Conservation (phyloP, 306 rosid genomes). For the Begonia fuchsioides region DNA sequence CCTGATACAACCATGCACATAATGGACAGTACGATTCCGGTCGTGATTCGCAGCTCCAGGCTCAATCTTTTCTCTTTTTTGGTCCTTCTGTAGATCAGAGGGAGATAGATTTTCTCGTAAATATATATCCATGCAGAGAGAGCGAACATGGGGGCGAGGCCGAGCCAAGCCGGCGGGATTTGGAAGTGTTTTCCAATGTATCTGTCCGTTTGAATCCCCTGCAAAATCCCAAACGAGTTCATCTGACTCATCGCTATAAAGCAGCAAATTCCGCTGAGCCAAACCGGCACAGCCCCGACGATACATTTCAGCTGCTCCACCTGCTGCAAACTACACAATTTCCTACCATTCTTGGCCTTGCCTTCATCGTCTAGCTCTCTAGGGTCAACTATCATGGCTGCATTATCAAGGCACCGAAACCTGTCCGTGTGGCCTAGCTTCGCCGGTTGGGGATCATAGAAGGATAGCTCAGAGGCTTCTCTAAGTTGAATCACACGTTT, state of each 20-base stretch:
- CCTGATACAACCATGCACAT: slow-evolving; percentile 54
- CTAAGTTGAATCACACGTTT: slow-evolving; percentile 4
- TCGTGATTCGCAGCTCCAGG: slow-evolving; percentile 30
- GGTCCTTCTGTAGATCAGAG: slow-evolving; percentile 8
- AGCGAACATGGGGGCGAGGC: slow-evolving; percentile 35
- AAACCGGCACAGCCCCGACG: slow-evolving; percentile 43
- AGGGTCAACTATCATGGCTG: slow-evolving; percentile 22
- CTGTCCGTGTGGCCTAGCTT: slow-evolving; percentile 21
- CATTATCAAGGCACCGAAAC: slow-evolving; percentile 30
- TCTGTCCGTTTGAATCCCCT: slow-evolving; percentile 42
- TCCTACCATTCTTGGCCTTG: slow-evolving; percentile 22
- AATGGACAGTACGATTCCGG: slow-evolving; percentile 54
- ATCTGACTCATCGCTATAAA: slow-evolving; percentile 46
- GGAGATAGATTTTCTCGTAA: slow-evolving; percentile 45
- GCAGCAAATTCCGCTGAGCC: slow-evolving; percentile 50
- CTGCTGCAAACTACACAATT: slow-evolving; percentile 32
- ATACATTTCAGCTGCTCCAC: slow-evolving; percentile 59
- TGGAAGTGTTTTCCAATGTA: slow-evolving; percentile 42
- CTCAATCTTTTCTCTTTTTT: slow-evolving; percentile 24
- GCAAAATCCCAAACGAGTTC: slow-evolving; percentile 64
- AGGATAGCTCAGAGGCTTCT: too few relatives aligned
- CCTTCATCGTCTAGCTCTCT: slow-evolving; percentile 24
- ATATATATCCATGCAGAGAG: slow-evolving; percentile 57
- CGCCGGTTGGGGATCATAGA: not conserved
- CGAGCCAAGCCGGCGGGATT: slow-evolving; percentile 72